Conservation (phyloP, 75 land plant genomes). For the Selaginella moellendorffii region DNA sequence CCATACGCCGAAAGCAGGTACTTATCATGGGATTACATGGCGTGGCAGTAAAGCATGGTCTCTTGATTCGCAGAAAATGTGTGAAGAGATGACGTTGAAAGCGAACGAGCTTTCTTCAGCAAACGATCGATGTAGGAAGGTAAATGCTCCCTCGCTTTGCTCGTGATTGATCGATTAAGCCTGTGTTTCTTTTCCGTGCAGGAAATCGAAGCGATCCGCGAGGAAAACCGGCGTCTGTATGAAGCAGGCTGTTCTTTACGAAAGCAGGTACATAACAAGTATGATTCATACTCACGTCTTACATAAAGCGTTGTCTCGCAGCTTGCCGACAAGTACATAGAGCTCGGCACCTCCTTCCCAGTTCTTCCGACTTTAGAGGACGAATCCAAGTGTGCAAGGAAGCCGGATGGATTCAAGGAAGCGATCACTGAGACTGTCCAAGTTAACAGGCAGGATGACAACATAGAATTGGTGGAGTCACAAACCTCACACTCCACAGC, state of each 20-base stretch:
- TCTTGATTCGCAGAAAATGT: conserved; percentile 34
- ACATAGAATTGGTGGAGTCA: no score
- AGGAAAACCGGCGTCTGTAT: background rate
- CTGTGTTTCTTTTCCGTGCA: background rate
- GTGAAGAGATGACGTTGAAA: conserved; percentile 51
- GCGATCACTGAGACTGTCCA: background rate
- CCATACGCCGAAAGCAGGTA: conserved; percentile 76
- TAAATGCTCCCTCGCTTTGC: no score
- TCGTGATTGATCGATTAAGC: no score
- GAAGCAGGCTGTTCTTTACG: background rate
- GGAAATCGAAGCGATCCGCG: background rate
- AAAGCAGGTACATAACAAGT: background rate
- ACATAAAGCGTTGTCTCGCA: no score
- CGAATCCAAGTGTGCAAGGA: no score
- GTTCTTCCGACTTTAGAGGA: no score
- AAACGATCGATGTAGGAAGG: conserved; percentile 44
- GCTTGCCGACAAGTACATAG: no score
- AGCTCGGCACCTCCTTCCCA: no score
- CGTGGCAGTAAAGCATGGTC: background rate
- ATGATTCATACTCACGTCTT: background rate
- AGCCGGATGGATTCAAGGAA: no score
- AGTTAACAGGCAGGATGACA: background rate
- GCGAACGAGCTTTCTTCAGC: conserved; percentile 39
- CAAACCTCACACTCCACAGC: no score
- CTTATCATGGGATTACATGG: background rate